Evolutionary conservation across 108 stramenopile genomes (phyloP).

Genomic region (Seminavis robusta): DNA sequence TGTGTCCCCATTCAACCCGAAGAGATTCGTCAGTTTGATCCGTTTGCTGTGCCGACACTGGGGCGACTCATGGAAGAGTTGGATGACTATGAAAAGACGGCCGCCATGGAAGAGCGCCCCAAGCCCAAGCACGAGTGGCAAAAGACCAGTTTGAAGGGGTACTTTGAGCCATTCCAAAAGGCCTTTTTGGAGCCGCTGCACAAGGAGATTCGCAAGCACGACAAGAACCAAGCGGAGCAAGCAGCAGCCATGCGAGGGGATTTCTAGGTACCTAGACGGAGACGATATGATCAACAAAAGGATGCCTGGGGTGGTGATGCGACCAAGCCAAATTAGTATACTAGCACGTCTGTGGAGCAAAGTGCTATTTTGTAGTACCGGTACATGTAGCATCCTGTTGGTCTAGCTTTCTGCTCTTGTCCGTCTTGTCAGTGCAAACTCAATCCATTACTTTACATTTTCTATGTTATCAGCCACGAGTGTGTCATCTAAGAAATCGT

Average conservation of each 20-base stretch:
- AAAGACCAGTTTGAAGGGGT: conserved; percentile 76
- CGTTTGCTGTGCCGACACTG: conserved; percentile 84
- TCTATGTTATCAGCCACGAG: too few relatives aligned
- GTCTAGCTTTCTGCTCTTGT: too few relatives aligned
- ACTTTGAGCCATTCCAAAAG: conserved; percentile 77
- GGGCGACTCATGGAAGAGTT: conserved; percentile 68
- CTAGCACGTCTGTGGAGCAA: too few relatives aligned
- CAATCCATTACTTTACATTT: too few relatives aligned
- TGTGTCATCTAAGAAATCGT: too few relatives aligned
- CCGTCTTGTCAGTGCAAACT: too few relatives aligned
- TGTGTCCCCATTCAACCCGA: conserved; percentile 92
- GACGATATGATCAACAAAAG: too few relatives aligned
- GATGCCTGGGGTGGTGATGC: too few relatives aligned
- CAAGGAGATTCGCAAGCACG: conserved; percentile 56
- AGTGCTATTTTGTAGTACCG: too few relatives aligned
- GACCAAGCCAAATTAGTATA: too few relatives aligned
- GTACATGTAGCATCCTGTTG: too few relatives aligned
- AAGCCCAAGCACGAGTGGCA: conserved; percentile 51
- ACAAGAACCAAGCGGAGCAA: conserved; percentile 63
- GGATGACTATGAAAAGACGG: conserved; percentile 24
- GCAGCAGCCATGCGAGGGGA: conserved; percentile 79
- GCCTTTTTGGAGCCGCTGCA: conserved; percentile 78
- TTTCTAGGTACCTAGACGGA: too few relatives aligned
- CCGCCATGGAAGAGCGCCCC: background rate
- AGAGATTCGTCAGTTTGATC: conserved; percentile 75